phyloP scores from a whole-genome alignment of 208 protist genomes.

The Leishmania aethiopica region DNA sequence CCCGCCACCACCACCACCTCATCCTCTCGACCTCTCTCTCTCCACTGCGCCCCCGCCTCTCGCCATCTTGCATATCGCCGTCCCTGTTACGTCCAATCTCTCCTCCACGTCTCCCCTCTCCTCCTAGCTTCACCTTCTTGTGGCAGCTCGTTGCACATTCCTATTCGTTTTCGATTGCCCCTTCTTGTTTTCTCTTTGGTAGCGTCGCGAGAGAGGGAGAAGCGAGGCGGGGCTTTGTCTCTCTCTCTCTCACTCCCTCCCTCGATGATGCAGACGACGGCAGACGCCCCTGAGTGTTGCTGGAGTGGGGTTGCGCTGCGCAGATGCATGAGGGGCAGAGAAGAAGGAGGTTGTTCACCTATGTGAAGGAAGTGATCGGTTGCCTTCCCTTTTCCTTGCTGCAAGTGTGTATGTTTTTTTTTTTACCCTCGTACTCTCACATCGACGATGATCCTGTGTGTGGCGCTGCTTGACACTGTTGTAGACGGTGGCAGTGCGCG shows the following conservation, averaged over 20 bases:
- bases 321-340: background rate
- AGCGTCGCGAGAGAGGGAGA: background rate
- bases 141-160: background rate
- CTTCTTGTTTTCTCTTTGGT: conserved; percentile 2
- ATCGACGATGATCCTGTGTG: background rate
- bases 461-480: background rate
- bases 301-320: background rate
- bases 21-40: background rate
- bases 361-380: background rate
- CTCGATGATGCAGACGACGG: background rate
- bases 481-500: background rate
- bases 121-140: background rate
- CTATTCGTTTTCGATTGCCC: background rate
- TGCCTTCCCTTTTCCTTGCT: background rate
- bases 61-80: background rate
- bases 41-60: background rate
- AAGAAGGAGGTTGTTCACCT: background rate
- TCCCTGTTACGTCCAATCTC: background rate
- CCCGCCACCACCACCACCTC: background rate
- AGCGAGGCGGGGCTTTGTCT: background rate
- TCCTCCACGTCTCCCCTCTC: background rate
- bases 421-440: background rate
- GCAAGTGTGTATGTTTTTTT: background rate
- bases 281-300: background rate
- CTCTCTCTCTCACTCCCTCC: background rate